These are phyloP conservation scores for Nematodospora anomalae DNA, from an alignment of 1,139 yeast species.

Conservation along the genomic window DNA sequence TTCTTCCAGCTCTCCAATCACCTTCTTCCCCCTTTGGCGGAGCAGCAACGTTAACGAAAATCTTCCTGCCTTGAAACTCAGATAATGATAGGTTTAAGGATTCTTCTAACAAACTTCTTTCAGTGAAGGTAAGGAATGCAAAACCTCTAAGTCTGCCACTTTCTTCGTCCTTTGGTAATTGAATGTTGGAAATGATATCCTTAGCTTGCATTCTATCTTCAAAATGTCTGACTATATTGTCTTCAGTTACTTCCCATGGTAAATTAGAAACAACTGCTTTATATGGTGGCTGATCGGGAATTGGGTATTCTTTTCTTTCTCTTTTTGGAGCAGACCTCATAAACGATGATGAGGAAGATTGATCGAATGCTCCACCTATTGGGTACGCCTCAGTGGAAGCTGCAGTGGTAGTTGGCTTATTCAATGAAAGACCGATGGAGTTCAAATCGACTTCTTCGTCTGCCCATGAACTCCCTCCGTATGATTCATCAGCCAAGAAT, in stretches of 20 bases:
- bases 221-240: slow-evolving; percentile 63
- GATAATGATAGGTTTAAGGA: slow-evolving; percentile 66
- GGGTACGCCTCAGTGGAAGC: slow-evolving; percentile 29
- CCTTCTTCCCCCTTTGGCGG: slow-evolving; percentile 59
- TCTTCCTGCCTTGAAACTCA: slow-evolving; percentile 71
- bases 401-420: slow-evolving; percentile 18
- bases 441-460: slow-evolving; percentile 59
- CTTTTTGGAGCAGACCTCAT: slow-evolving; percentile 18
- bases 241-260: slow-evolving; percentile 80
- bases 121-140: slow-evolving; percentile 80
- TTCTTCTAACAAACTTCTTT: slow-evolving; percentile 65
- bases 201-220: slow-evolving; percentile 55
- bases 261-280: slow-evolving; percentile 85
- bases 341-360: slow-evolving; percentile 7
- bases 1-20: slow-evolving; percentile 48
- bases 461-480: slow-evolving; percentile 57
- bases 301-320: slow-evolving; percentile 69
- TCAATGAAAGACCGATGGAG: slow-evolving; percentile 49
- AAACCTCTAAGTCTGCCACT: slow-evolving; percentile 74
- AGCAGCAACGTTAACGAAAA: slow-evolving; percentile 88
- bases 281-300: slow-evolving; percentile 91
- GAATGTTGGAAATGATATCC: slow-evolving; percentile 57
- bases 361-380: slow-evolving; percentile 11
- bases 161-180: slow-evolving; percentile 66
- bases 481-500: slow-evolving; percentile 49